Percentiles rank a stretch among this genome's conserved stretches.
Conservation (phyloP, 805 yeast species). For the Candida corydali region DNA sequence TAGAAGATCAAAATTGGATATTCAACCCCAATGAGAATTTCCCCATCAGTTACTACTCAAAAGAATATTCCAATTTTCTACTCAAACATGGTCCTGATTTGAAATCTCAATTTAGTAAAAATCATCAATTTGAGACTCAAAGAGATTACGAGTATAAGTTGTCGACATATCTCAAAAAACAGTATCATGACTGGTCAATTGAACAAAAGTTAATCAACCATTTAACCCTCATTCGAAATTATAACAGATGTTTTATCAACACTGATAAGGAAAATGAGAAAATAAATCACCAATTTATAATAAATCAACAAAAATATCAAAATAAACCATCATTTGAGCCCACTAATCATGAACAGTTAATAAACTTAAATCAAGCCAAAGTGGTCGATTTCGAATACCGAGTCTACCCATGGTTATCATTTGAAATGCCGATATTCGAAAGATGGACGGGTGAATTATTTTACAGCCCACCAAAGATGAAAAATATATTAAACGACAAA, state of each 20-base stretch:
- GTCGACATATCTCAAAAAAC: conserved; percentile 6
- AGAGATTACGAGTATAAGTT: not conserved
- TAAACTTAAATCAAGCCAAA: not conserved
- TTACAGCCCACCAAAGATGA: conserved; percentile 20
- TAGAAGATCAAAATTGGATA: conserved; percentile 40
- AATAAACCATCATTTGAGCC: conserved; percentile 7
- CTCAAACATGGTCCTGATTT: conserved; percentile 16
- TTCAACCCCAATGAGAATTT: conserved; percentile 22
- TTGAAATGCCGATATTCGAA: conserved; percentile 33
- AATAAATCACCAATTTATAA: not conserved
- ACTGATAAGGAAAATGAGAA: conserved; percentile 6
- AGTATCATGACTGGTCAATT: conserved; percentile 12
- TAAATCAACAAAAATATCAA: not conserved
- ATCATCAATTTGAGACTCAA: not conserved
- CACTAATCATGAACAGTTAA: conserved; percentile 1
- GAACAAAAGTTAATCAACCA: conserved; percentile 36
- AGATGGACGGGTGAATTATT: conserved; percentile 36
- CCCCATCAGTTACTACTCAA: conserved; percentile 16
- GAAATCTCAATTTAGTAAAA: conserved; percentile 9
- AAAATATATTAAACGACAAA: not conserved
- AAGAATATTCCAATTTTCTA: conserved; percentile 20
- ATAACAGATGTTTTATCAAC: conserved; percentile 36
- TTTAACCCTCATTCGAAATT: conserved; percentile 41
- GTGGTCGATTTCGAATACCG: conserved; percentile 25
- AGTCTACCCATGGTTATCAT: conserved; percentile 39